phyloP scores from a whole-genome alignment of 306 rosid species.

The Comarum palustre region DNA sequence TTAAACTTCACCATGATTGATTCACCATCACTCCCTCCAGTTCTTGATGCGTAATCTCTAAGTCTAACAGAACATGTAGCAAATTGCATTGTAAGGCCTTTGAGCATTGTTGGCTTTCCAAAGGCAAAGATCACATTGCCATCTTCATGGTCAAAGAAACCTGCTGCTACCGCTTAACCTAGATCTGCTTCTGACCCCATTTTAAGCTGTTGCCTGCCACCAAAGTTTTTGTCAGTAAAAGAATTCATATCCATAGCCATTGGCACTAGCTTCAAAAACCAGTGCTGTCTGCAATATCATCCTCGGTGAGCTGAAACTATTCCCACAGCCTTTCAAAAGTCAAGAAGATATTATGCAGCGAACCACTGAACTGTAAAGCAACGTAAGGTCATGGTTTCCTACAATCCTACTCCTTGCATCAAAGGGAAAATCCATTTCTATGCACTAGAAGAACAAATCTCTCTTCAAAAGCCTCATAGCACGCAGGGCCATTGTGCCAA shows the following conservation, averaged over 20 bases:
- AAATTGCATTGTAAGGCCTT: neutral
- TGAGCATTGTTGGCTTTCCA: neutral
- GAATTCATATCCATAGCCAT: neutral
- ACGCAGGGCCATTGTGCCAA: neutral
- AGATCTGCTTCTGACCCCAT: slow-evolving; percentile 10
- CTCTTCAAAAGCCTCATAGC: neutral
- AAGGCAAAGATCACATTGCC: neutral
- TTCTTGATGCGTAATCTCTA: neutral
- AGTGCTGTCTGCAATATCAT: neutral
- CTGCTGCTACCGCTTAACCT: neutral
- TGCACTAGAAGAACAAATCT: neutral
- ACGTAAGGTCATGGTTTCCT: neutral
- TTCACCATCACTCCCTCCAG: neutral
- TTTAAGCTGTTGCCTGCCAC: neutral
- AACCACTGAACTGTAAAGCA: neutral
- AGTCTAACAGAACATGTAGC: neutral
- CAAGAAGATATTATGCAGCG: neutral
- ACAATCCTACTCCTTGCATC: neutral
- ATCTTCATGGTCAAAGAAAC: slow-evolving; percentile 10
- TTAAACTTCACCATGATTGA: neutral
- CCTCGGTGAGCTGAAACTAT: neutral
- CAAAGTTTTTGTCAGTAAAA: neutral
- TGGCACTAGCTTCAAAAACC: slow-evolving; percentile 1
- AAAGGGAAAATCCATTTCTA: neutral
- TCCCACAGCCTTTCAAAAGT: neutral